A percentile compares a stretch with the other conserved stretches of the same genome.
phyloP scores from a whole-genome alignment of 495 filamentous ascomycete species.

The Talaromyces thailandensis region DNA sequence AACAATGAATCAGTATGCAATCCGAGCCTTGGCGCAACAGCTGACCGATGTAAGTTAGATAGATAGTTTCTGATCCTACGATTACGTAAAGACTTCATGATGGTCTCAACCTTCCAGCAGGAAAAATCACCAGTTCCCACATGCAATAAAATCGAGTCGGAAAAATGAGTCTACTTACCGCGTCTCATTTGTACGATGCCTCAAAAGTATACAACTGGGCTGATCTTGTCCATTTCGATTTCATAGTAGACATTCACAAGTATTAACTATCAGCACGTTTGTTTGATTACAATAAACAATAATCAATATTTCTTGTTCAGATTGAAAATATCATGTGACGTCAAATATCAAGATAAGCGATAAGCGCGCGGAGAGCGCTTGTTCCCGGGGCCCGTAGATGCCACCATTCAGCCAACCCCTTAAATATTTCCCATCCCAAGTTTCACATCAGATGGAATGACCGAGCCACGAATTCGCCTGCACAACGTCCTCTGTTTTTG shows the following conservation, averaged over 20 bases:
- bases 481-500: background rate
- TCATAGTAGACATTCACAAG: background rate
- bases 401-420: slow-evolving; percentile 7
- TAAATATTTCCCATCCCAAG: background rate
- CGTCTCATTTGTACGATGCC: background rate
- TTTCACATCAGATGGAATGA: background rate
- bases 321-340: background rate
- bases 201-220: background rate
- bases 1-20: no score
- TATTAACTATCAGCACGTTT: no score
- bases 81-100: background rate
- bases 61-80: background rate
- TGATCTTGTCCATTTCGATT: background rate
- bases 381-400: slow-evolving; percentile 11
- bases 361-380: slow-evolving; percentile 39
- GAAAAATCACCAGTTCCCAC: background rate
- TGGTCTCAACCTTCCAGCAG: background rate
- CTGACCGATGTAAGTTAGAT: background rate
- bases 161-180: background rate
- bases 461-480: background rate
- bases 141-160: background rate
- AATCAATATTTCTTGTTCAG: background rate
- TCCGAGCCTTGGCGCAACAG: background rate
- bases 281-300: background rate
- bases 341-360: slow-evolving; percentile 3